These are phyloP conservation scores for Colletotrichum liaoningense DNA, from an alignment of 2,329 filamentous ascomycete species.

Conservation along the genomic window DNA sequence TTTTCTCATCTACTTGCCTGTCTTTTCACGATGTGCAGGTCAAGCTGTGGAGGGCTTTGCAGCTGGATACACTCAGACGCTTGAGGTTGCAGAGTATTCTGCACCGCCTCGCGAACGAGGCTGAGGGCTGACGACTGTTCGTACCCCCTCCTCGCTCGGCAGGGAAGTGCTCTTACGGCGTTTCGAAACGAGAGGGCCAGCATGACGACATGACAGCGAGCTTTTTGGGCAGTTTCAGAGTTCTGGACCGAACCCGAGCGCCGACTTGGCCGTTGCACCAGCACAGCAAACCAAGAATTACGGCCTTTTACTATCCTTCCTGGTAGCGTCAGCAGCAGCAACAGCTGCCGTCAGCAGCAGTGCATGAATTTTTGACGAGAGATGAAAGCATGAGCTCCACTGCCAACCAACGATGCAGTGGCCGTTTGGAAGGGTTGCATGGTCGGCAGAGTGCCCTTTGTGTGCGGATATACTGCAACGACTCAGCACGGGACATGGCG, in stretches of 20 bases:
- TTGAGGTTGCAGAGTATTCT: neutral
- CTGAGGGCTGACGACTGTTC: neutral
- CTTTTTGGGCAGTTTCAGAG: slow-evolving; percentile 8
- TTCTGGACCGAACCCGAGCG: neutral
- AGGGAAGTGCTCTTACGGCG: slow-evolving; percentile 19
- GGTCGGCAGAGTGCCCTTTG: slow-evolving; percentile 13
- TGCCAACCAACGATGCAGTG: neutral
- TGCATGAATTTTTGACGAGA: slow-evolving; percentile 13
- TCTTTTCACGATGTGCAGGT: neutral
- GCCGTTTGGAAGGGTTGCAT: slow-evolving; percentile 12
- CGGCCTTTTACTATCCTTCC: neutral
- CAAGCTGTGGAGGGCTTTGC: slow-evolving; percentile 1
- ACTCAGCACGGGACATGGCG: neutral
- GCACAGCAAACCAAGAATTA: neutral
- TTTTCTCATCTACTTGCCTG: neutral
- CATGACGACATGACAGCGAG: slow-evolving; percentile 25
- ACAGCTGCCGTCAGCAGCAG: neutral
- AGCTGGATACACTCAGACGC: slow-evolving; percentile 27
- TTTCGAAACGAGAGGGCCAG: slow-evolving; percentile 24
- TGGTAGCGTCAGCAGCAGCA: slow-evolving; percentile 7
- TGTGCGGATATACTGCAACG: neutral
- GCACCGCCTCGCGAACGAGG: slow-evolving; percentile 23
- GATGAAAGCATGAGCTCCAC: neutral
- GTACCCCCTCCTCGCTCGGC: neutral
- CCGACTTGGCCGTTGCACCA: neutral